Base-by-base conservation (phyloP, 2,329 filamentous ascomycete genomes). In the Alternaria sp. region DNA sequence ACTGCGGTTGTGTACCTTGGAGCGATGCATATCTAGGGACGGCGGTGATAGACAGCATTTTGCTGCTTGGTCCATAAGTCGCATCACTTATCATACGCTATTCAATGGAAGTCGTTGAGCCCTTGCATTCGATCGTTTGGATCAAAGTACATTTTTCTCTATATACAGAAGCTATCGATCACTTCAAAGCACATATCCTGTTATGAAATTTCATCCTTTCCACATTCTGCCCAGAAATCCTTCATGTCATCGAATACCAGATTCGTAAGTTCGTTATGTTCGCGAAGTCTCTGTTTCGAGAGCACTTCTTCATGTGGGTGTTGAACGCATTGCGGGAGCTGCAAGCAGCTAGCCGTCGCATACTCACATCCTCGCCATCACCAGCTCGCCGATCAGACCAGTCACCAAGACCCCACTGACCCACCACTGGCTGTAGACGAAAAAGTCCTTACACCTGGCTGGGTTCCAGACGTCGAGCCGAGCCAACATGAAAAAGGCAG, bases 341-440 rank as follows among this genome's bases (percentile, higher is more conserved):
- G 36, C 36, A 40, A 40, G 36, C 36, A 40, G 36, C 36, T 17
- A 40, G 8, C 36, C 15, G 5, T 51, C 10, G 40, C 49, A 36
- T 15, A 32, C n/a, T 59, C 19, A 53, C 13, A 25, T 45, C 15
- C 45, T 54, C 15, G 49, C 40, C 57, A 59, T 59, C 40, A 59
- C 3, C 26, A 59, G 28, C 26, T 59, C 49, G 19, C 32, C 57
- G 17, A 59, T 13, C n/a, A 54, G 46, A 26, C 57, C 49, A 8
- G n/a, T 54, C 11, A 54, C 36, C 49, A 59, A 13, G 12, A 59
- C 49, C 11, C 57, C 57, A 47, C 49, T 59, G n/a, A 54, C 57
- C 57, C 57, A 59, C 57, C 49, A 59, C 28, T 59, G 57, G 12
- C 57, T 26, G 15, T 59, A 26, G 9, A 59, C 57, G 21, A 59